Evolutionary conservation across 129 eudicot species (phyloP).

Genomic region (Tagetes erecta): DNA sequence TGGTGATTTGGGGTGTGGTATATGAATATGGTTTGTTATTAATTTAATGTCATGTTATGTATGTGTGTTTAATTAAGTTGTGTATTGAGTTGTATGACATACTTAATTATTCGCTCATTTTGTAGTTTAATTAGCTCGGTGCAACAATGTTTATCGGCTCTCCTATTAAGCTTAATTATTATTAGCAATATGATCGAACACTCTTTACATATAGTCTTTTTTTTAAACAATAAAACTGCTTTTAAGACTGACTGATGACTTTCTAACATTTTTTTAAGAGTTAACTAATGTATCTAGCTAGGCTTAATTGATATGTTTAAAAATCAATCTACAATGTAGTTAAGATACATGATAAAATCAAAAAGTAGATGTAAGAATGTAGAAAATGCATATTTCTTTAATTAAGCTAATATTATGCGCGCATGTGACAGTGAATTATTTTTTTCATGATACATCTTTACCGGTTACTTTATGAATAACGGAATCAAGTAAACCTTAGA

Average conservation of each 20-base stretch:
- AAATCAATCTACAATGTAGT: neutral
- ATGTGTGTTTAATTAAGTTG: slow-evolving; percentile 42
- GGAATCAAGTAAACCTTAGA: too few species aligned
- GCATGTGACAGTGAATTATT: too few species aligned
- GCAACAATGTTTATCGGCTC: slow-evolving; percentile 3
- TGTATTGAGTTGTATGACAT: slow-evolving; percentile 31
- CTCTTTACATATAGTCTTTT: neutral
- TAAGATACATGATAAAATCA: neutral
- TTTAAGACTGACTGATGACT: neutral
- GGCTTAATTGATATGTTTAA: neutral
- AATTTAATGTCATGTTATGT: slow-evolving; percentile 11
- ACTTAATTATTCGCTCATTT: slow-evolving; percentile 3
- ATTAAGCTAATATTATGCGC: too few species aligned
- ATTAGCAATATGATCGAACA: neutral
- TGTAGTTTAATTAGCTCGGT: neutral
- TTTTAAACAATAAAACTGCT: neutral
- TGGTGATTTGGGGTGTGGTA: slow-evolving; percentile 66
- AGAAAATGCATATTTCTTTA: neutral
- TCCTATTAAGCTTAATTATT: neutral
- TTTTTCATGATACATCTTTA: too few species aligned
- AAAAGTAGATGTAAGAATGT: neutral
- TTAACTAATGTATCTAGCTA: neutral
- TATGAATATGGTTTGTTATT: slow-evolving; percentile 53
- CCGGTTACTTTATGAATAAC: too few species aligned
- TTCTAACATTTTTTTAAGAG: too few species aligned